These are phyloP conservation scores for Leptodontidium sp. DNA, from an alignment of 2,329 filamentous ascomycete species.

Conservation along the genomic window DNA sequence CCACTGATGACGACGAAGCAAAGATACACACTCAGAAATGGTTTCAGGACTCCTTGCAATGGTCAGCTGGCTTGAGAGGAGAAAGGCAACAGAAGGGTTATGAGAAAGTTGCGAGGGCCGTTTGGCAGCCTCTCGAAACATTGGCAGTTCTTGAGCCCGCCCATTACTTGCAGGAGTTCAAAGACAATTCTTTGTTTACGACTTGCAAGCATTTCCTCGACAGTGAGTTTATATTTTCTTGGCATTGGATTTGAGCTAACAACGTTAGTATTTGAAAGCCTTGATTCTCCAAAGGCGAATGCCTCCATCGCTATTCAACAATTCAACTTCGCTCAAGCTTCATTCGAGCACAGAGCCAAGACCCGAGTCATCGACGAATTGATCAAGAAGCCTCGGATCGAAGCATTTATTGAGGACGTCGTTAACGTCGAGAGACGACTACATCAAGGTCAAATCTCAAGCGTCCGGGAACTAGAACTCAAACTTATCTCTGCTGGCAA, in stretches of 20 bases:
- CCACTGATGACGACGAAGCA: conserved; percentile 34
- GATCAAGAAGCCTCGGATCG: conserved; percentile 33
- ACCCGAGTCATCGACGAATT: conserved; percentile 38
- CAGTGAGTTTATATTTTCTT: conserved; percentile 28
- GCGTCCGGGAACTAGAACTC: conserved; percentile 36
- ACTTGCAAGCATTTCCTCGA: conserved; percentile 39
- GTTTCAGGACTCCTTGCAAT: conserved; percentile 38
- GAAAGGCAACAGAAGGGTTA: conserved; percentile 35
- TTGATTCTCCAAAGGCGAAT: conserved; percentile 10
- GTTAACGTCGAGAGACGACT: conserved; percentile 34
- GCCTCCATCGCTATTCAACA: neutral
- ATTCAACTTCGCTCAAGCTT: conserved; percentile 29
- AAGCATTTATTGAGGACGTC: conserved; percentile 38
- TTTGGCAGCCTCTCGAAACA: conserved; percentile 38
- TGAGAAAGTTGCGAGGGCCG: conserved; percentile 34
- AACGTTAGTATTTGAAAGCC: conserved; percentile 34
- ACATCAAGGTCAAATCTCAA: conserved; percentile 32
- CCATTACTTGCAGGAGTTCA: neutral
- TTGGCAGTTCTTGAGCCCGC: conserved; percentile 10
- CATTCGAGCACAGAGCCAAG: conserved; percentile 34
- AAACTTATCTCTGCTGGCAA: conserved; percentile 41
- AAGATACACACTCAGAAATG: conserved; percentile 36
- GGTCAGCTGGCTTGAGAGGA: conserved; percentile 33
- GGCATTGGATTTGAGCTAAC: conserved; percentile 18
- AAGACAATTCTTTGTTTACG: conserved; percentile 28